These are phyloP conservation scores for Jatropha multifida DNA, from an alignment of 441 rosid genomes.

Conservation along the genomic window DNA sequence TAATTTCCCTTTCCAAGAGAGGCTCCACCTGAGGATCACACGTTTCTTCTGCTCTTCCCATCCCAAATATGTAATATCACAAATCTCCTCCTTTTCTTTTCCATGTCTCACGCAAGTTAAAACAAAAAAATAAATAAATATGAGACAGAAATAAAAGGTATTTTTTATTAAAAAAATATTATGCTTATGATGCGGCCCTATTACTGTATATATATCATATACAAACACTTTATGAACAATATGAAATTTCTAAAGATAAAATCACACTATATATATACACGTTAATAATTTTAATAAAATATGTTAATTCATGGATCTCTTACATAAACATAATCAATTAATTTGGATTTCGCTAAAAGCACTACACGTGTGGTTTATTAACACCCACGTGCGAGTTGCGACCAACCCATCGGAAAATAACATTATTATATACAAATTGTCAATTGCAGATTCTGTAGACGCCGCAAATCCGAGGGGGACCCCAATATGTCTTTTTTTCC, in stretches of 20 bases:
- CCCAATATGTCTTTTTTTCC: not conserved
- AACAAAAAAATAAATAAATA: not conserved
- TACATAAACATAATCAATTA: no score
- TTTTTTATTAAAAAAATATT: no score
- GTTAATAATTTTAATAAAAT: no score
- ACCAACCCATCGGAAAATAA: not conserved
- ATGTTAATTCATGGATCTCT: no score
- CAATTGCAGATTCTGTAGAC: constrained; percentile 2
- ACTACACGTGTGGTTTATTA: constrained; percentile 6
- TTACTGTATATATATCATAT: no score
- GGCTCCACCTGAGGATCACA: constrained; percentile 14
- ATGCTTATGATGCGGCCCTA: no score
- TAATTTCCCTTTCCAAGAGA: constrained; percentile 9
- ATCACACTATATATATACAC: no score
- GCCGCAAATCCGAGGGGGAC: constrained; percentile 26
- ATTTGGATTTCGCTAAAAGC: not conserved
- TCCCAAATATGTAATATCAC: no score
- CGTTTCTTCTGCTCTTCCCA: not conserved
- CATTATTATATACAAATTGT: not conserved
- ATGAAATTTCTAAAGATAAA: no score
- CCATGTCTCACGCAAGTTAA: not conserved
- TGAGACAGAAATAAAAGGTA: no score
- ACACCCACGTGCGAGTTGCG: constrained; percentile 1
- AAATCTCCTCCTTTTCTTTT: not conserved
- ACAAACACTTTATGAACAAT: no score